Evolutionary conservation across 2,329 filamentous ascomycete genomes (phyloP), one percentile per base, ranked within the genome.

Genomic region (Achaetomium macrosporum): DNA sequence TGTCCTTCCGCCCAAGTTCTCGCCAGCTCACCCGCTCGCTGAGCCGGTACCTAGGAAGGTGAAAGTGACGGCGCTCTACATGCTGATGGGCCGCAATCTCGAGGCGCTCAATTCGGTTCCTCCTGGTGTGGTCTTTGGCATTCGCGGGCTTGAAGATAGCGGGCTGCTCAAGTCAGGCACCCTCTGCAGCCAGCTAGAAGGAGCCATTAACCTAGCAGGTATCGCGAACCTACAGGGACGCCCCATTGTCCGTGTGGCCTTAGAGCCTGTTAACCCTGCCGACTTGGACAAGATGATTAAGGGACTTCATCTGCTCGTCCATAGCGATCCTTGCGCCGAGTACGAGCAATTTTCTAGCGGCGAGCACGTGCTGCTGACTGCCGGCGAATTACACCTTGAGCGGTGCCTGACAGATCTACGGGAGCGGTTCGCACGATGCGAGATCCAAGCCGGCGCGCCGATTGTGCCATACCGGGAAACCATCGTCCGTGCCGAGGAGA

Each of bases 401-500:
- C 79, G 93, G 52, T 99, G 93, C 66, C 70, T 99, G 54, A 96
- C 93, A 49, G 93, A 99, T 73, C 76, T 99, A 25, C 82, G 90
- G 57, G 93, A 99, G 66, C 79, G 93, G 5, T 99, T 96, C 66
- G 92, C 93, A 6, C 85, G 83, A 58, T 97, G 95, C 66, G 92
- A 97, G 60, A 91, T 99, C 48, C 92, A 97, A 65, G 89, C 89
- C 29, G 91, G 93, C 52, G 88, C 89, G 41, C 88, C 93, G 1
- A 97, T 99, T 56, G 93, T 99, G 13, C 93, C 93, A 0, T 99
- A 96, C 69, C 81, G 91, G 52, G 93, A 99, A 71, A 93, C 90
- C 0, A 96, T 95, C 54, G 84, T 96, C 39, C 80, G 82, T 25
- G 88, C 85, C 0, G 82, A 90, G 36, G 93, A 99, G 69, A 99